phyloP scores from a whole-genome alignment of 1,139 yeast species.

The Saccharomyces hybrid region DNA sequence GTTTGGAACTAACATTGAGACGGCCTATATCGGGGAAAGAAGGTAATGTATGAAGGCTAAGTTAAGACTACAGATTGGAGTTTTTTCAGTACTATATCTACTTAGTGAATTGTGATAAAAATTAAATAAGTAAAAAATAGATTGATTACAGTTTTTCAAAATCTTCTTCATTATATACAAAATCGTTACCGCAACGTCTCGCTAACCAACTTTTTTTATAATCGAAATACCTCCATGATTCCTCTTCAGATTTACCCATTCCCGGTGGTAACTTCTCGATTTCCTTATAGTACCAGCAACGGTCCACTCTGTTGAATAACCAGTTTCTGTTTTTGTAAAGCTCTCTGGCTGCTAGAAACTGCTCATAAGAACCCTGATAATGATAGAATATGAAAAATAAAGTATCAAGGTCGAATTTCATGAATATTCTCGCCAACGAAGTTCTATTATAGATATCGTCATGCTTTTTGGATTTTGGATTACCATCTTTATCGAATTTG shows the following conservation, averaged over 20 bases:
- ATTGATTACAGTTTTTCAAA: constrained; percentile 39
- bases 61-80: not conserved
- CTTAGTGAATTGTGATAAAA: not conserved
- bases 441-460: constrained; percentile 30
- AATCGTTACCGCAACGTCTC: constrained; percentile 43
- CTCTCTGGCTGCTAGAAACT: constrained; percentile 80
- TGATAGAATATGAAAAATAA: constrained; percentile 87
- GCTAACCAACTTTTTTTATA: constrained; percentile 86
- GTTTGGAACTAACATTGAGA: not conserved
- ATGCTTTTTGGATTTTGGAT: constrained; percentile 7
- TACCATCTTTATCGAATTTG: constrained; percentile 5
- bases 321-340: constrained; percentile 69
- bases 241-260: constrained; percentile 36
- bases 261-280: constrained; percentile 44
- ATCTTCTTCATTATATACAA: constrained; percentile 43
- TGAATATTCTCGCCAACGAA: constrained; percentile 42
- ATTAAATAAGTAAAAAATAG: not conserved
- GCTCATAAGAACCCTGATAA: constrained; percentile 59
- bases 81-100: not conserved
- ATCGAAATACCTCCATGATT: constrained; percentile 82
- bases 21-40: not conserved
- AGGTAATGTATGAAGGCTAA: not conserved
- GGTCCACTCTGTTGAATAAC: constrained; percentile 69
- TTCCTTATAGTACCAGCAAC: constrained; percentile 78
- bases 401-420: constrained; percentile 79